Evolutionary conservation across 176 grass and related monocot genomes (phyloP).

Genomic region (Phragmites australis): DNA sequence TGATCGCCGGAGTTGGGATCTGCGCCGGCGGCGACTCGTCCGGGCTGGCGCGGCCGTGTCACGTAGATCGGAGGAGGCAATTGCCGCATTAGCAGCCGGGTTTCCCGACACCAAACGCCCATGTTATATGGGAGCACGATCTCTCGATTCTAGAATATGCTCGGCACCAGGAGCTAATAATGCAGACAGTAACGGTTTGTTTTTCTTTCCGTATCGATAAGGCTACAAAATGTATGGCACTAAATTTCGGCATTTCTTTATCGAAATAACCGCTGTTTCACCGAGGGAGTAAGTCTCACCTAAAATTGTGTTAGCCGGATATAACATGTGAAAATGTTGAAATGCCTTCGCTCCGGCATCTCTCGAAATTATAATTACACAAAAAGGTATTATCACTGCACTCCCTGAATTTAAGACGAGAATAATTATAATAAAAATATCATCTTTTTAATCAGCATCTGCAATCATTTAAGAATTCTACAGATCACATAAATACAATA

Average conservation of each 20-base stretch:
- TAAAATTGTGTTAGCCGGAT: background rate
- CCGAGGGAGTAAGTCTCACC: background rate
- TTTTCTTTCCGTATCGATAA: background rate
- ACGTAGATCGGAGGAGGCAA: background rate
- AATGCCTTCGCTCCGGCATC: too few relatives aligned
- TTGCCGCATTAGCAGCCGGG: background rate
- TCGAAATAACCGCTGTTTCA: background rate
- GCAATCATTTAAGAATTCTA: background rate
- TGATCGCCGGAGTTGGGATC: background rate
- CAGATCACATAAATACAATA: background rate
- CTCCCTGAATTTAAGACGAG: background rate
- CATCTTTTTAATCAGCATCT: background rate
- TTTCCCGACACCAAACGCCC: slow-evolving; percentile 6
- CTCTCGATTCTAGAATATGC: slow-evolving; percentile 28
- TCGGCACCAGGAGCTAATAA: background rate
- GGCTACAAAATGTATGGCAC: background rate
- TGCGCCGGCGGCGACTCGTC: background rate
- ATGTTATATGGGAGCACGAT: too few relatives aligned
- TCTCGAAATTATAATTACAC: background rate
- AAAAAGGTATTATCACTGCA: background rate
- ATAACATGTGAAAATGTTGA: background rate
- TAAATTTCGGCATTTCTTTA: background rate
- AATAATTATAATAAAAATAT: background rate
- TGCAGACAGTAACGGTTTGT: background rate
- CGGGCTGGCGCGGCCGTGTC: too few relatives aligned